Base-by-base conservation (phyloP, 257 asterid genomes). In the Gentiana straminea region DNA sequence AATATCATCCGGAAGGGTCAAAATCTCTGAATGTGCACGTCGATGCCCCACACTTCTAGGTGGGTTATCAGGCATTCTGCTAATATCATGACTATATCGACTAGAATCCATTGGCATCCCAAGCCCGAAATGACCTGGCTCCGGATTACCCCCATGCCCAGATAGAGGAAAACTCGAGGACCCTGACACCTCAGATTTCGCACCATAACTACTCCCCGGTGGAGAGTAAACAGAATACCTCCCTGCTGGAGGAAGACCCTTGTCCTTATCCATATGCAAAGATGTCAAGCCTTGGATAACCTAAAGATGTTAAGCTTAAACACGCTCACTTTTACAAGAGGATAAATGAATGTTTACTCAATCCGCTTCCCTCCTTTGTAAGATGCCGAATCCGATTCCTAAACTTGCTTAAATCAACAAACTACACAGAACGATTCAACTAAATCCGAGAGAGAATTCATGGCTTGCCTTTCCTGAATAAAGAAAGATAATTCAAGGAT, bases 21-120 rank as follows among this genome's bases (percentile, higher is more conserved):
- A 80, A 73, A 84, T 84, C 79, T 90, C 97, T 2, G 97, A 90
- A 65, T 82, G 97, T 35, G 94, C 97, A 8, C 97, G 94, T 46
- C 97, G 68, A 52, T 90, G 97, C 33, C 97, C 94, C 68, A 77
- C 52, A 61, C 71, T 81, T 82, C 79, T 90, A 7, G 86, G 85
- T 34, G 96, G 97, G 70, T 86, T 86, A 59, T 84, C 96, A 5
- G 94, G 81, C 97, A 90, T 90, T 58, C 73, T 80, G 81, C 94
- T 90, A 64, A 90, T 74, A 70, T 86, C 97, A 62, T 80, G 84
- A 65, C 93, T 82, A 62, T 80, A 91, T 10, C 64, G 75, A 70
- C 73, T 63, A 54, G 88, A 77, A 62, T 79, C 87, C 1, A 79
- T 66, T 10, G 66, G 57, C 67, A 72, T 37, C 44, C 63, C 79